Conservation (phyloP, 2,329 filamentous ascomycete species). For the Lasiodiplodia sp. region DNA sequence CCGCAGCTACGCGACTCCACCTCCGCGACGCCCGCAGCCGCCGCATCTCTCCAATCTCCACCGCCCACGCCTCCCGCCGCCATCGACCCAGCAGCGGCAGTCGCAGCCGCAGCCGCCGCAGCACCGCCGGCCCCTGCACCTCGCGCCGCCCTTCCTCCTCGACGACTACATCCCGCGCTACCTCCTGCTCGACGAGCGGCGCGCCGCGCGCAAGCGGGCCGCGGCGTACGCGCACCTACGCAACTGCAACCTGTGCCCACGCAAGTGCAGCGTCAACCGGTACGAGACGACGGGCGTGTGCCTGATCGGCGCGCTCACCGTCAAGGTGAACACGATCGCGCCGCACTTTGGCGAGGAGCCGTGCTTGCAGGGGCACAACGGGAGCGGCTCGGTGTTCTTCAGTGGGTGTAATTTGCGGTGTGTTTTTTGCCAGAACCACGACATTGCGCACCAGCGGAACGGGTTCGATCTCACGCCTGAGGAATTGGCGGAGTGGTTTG, state of each 20-base stretch:
- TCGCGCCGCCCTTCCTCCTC: conserved; percentile 72
- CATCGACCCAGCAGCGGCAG: neutral
- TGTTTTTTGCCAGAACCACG: conserved; percentile 81
- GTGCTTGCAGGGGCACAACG: conserved; percentile 82
- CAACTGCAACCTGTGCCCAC: conserved; percentile 83
- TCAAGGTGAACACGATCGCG: conserved; percentile 83
- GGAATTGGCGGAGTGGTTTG: conserved; percentile 80
- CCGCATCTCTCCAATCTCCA: neutral
- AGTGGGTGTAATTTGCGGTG: conserved; percentile 78
- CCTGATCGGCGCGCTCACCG: conserved; percentile 74
- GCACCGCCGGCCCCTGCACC: conserved; percentile 51
- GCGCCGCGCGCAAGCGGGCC: conserved; percentile 76
- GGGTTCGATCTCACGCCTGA: conserved; percentile 81
- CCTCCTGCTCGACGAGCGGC: conserved; percentile 69
- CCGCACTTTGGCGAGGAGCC: conserved; percentile 88
- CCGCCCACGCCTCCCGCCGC: neutral
- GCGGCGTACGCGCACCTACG: conserved; percentile 76
- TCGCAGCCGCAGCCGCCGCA: neutral
- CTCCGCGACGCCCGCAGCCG: neutral
- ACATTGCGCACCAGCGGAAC: conserved; percentile 82
- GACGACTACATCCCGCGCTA: conserved; percentile 78
- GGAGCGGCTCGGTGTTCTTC: conserved; percentile 83
- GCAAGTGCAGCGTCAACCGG: conserved; percentile 80
- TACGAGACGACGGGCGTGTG: conserved; percentile 80
- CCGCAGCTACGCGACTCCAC: neutral